Percentiles rank a stretch among this genome's conserved stretches.
Conservation (phyloP, 805 yeast genomes). For the Barnettozyma pratensis region DNA sequence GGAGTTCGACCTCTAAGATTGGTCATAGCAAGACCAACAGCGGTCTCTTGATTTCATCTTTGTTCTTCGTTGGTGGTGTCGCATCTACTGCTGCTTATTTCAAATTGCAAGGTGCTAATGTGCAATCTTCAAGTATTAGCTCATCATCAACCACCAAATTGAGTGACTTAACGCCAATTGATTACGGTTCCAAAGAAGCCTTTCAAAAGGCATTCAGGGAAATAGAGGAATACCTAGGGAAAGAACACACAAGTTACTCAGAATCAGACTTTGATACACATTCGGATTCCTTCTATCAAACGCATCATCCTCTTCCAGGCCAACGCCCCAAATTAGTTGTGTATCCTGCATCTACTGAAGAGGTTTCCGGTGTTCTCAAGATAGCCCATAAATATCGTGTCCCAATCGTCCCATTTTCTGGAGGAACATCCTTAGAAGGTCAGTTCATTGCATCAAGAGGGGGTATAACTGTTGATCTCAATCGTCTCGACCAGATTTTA, state of each 20-base stretch:
- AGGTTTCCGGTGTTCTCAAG: constrained; percentile 59
- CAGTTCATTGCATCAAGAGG: constrained; percentile 67
- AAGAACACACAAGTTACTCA: constrained; percentile 29
- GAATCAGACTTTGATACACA: constrained; percentile 44
- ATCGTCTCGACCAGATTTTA: constrained; percentile 53
- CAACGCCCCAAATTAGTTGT: constrained; percentile 56
- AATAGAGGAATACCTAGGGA: constrained; percentile 35
- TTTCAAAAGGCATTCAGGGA: constrained; percentile 36
- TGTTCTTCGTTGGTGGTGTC: constrained; percentile 16
- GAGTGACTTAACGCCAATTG: constrained; percentile 31
- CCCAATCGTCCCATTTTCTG: constrained; percentile 75
- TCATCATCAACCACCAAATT: constrained; percentile 31
- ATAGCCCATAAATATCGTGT: constrained; percentile 54
- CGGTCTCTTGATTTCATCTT: neutral
- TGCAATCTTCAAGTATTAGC: neutral
- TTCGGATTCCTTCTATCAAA: constrained; percentile 55
- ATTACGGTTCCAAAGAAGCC: constrained; percentile 35
- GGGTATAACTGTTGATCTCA: constrained; percentile 61
- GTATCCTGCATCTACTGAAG: constrained; percentile 60
- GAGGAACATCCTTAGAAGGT: constrained; percentile 81
- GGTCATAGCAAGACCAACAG: too few species aligned
- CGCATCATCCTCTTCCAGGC: constrained; percentile 56
- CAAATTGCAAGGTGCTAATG: neutral
- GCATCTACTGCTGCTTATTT: constrained; percentile 12
- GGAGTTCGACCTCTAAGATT: too few species aligned